phyloP scores from a whole-genome alignment of 352 stramenopile species.

The Pythium utonaiense region DNA sequence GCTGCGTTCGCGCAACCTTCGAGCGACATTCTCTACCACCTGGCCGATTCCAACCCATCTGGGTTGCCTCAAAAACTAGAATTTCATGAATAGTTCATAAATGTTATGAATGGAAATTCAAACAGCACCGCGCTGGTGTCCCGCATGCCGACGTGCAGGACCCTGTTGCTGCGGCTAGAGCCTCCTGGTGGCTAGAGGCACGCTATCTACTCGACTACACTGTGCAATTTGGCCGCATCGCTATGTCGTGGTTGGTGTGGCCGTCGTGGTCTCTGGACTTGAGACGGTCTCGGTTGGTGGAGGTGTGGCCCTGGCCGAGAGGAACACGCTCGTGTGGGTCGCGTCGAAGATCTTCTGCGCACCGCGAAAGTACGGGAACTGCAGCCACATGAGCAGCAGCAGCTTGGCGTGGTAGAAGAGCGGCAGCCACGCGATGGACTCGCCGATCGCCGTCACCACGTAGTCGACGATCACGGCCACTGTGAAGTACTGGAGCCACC shows the following conservation, averaged over 20 bases:
- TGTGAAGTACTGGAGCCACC: conserved; percentile 84
- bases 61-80: not conserved
- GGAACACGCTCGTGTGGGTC: conserved; percentile 71
- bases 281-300: not conserved
- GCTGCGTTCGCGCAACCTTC: conserved; percentile 19
- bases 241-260: not conserved
- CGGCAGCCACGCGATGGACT: conserved; percentile 71
- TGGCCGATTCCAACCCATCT: not conserved
- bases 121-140: no score
- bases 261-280: not conserved
- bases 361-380: conserved; percentile 89
- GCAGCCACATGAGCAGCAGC: conserved; percentile 82
- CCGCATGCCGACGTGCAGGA: conserved; percentile 15
- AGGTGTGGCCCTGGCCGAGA: conserved; percentile 19
- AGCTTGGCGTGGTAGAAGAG: conserved; percentile 87
- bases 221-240: not conserved
- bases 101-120: conserved; percentile 5
- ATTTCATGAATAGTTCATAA: conserved; percentile 5
- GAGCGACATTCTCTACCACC: conserved; percentile 7
- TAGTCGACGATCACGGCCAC: conserved; percentile 72
- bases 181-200: not conserved
- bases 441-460: conserved; percentile 48
- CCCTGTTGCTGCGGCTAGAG: not conserved
- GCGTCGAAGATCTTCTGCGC: conserved; percentile 79
- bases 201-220: not conserved